phyloP scores from a whole-genome alignment of 495 filamentous ascomycete species.

The Xylaria sp. region DNA sequence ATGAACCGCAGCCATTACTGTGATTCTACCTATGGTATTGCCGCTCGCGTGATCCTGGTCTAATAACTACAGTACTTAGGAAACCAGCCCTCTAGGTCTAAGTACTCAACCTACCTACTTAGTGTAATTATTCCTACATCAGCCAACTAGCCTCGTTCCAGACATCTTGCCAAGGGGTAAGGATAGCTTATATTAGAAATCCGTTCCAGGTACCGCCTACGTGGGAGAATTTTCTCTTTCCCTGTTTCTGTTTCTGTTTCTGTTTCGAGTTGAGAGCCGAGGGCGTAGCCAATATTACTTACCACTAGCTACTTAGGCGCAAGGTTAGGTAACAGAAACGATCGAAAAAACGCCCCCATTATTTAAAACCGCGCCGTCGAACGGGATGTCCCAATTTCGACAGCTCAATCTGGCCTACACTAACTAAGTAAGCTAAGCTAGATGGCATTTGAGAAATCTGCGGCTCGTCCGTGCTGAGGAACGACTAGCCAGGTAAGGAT shows the following conservation, averaged over 20 bases:
- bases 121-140: not conserved
- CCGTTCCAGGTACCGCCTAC: not conserved
- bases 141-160: not conserved
- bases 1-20: too few relatives aligned
- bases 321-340: slow-evolving; percentile 6
- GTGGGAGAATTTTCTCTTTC: not conserved
- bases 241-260: too few relatives aligned
- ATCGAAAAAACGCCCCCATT: too few relatives aligned
- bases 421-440: not conserved
- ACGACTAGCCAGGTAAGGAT: slow-evolving; percentile 19
- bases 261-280: not conserved
- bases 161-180: not conserved
- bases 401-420: not conserved
- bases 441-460: not conserved
- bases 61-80: not conserved
- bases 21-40: slow-evolving; percentile 7
- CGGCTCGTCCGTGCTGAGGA: not conserved
- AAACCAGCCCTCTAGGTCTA: not conserved
- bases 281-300: not conserved
- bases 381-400: slow-evolving; percentile 8
- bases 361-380: slow-evolving; percentile 8
- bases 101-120: too few relatives aligned
- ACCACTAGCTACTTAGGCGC: too few relatives aligned
- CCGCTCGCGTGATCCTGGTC: not conserved
- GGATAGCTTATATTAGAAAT: not conserved